These are phyloP conservation scores for Usnea hakonensis DNA, from an alignment of 495 filamentous ascomycete genomes.

Conservation along the genomic window DNA sequence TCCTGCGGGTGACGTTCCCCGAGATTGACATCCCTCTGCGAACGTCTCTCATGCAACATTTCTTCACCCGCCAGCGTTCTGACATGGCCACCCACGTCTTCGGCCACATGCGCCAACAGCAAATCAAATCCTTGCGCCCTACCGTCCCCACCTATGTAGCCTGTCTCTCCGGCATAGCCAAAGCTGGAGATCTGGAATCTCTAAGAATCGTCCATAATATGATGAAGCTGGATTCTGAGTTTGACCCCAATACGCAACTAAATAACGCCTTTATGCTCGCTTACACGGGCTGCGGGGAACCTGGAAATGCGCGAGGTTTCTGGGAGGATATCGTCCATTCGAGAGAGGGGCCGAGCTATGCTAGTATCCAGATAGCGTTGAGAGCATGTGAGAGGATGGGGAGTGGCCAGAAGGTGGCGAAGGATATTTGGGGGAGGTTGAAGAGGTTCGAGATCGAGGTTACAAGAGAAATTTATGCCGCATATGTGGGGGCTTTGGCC, in stretches of 20 bases:
- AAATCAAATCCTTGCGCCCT: conserved; percentile 49
- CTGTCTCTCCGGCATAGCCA: conserved; percentile 69
- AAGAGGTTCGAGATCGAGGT: conserved; percentile 66
- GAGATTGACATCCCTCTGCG: conserved; percentile 57
- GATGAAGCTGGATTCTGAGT: conserved; percentile 75
- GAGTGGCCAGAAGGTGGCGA: conserved; percentile 56
- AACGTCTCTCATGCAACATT: conserved; percentile 67
- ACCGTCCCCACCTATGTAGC: conserved; percentile 64
- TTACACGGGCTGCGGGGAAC: conserved; percentile 58
- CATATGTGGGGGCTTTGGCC: conserved; percentile 68
- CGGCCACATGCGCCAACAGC: conserved; percentile 75
- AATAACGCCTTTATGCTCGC: conserved; percentile 82
- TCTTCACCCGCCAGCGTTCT: conserved; percentile 66
- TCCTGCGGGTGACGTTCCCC: conserved; percentile 69
- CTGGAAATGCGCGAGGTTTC: conserved; percentile 59
- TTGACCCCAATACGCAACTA: conserved; percentile 68
- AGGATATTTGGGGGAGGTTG: conserved; percentile 66
- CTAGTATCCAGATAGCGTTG: conserved; percentile 69
- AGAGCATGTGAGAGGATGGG: conserved; percentile 59
- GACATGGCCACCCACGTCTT: conserved; percentile 83
- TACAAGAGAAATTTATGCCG: conserved; percentile 59
- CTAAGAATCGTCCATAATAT: conserved; percentile 77
- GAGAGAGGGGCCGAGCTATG: conserved; percentile 73
- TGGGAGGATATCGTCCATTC: conserved; percentile 74
- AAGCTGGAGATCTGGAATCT: conserved; percentile 50